Percentiles rank a stretch among this genome's conserved stretches.
phyloP scores from a whole-genome alignment of 257 asterid species.

The Cinchona pubescens region DNA sequence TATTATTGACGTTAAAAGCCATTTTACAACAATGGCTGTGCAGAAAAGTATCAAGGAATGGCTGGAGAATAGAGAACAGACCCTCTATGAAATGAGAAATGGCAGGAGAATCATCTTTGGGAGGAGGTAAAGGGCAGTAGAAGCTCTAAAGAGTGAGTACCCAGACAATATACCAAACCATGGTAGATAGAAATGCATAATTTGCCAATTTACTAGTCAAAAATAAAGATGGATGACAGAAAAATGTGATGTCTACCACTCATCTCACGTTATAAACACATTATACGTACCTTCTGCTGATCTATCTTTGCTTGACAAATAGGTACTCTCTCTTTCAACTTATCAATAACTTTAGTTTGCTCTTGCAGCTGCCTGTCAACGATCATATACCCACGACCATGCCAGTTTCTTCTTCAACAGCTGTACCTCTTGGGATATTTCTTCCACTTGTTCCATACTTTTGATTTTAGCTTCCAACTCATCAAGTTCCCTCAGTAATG shows the following conservation, averaged over 20 bases:
- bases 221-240: no score
- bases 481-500: slow-evolving; percentile 66
- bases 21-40: no score
- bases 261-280: neutral
- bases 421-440: slow-evolving; percentile 61
- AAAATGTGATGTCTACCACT: no score
- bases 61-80: no score
- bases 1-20: no score
- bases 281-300: slow-evolving; percentile 47
- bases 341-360: slow-evolving; percentile 51
- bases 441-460: slow-evolving; percentile 82
- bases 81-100: no score
- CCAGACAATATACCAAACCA: no score
- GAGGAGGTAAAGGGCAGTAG: no score
- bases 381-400: slow-evolving; percentile 88
- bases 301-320: slow-evolving; percentile 66
- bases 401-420: slow-evolving; percentile 74
- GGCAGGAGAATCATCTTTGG: neutral
- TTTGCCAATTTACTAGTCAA: no score
- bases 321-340: slow-evolving; percentile 61
- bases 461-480: slow-evolving; percentile 79
- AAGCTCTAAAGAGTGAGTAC: no score
- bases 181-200: no score
- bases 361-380: slow-evolving; percentile 55
- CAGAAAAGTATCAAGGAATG: no score